Base-by-base conservation (phyloP, 768 basidiomycete genomes). In the Amanita thiersii region DNA sequence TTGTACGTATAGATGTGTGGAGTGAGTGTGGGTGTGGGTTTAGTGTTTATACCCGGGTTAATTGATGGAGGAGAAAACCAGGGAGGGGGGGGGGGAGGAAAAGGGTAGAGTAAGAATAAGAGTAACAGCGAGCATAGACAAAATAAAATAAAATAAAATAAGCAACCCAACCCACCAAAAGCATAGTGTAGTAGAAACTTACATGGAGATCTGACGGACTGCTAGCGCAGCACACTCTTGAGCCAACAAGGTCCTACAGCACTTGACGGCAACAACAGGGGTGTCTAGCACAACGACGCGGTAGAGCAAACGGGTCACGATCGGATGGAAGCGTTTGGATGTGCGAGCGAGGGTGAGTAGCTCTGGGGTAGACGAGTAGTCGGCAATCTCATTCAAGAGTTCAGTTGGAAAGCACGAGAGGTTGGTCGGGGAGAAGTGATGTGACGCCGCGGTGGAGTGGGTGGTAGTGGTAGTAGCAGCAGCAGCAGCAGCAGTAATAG, bases 361-460 rank as follows among this genome's bases (percentile, higher is more conserved):
- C 40, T 50, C 49, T 5, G 43, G 5, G 5, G 33, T 20, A 3
- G 35, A 18, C 2, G 41, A 43, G 28, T 35, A 39, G 2, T 40
- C 15, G 3, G 39, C 47, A 30, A 52, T 44, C 42, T 52, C 49
- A 34, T 52, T 41, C 15, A 52, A 37, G n/a, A 52, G 34, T 18
- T 52, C 51, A 12, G 28, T 25, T 9, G 51, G 51, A 10, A 50
- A 41, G 4, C 23, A 39, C 5, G 42, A 37, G 9, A 52, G 32
- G 29, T 19, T 11, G 43, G 26, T 35, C 6, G 15, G 36, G 35
- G 38, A 40, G 36, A 9, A 17, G 19, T 14, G 40, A 20, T 9
- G 26, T 41, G 33, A 18, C n/a, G n/a, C n/a, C n/a, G n/a, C n/a
- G n/a, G n/a, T n/a, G n/a, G n/a, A n/a, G n/a, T n/a, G n/a, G n/a